Percentiles rank a stretch among this genome's conserved stretches.
Conservation (phyloP, 2,329 filamentous ascomycete genomes). For the Colletotrichum sp. region DNA sequence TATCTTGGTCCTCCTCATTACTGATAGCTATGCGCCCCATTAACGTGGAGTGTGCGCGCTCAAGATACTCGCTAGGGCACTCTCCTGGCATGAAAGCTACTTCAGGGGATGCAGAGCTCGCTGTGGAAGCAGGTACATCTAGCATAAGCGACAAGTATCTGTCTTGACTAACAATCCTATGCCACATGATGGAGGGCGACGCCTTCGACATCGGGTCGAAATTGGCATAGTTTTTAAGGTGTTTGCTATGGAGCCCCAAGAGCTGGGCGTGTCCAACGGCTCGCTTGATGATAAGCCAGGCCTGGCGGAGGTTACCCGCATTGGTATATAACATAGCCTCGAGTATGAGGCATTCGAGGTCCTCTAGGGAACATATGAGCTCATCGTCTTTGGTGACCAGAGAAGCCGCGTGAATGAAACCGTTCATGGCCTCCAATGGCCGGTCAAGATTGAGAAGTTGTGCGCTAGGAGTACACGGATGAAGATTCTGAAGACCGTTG, state of each 20-base stretch:
- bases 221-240: background rate
- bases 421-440: slow-evolving; percentile 31
- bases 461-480: slow-evolving; percentile 28
- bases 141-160: slow-evolving; percentile 42
- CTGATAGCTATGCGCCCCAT: slow-evolving; percentile 33
- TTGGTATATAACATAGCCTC: slow-evolving; percentile 43
- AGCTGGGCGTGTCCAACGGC: slow-evolving; percentile 45
- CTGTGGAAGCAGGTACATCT: slow-evolving; percentile 37
- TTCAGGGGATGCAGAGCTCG: background rate
- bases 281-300: slow-evolving; percentile 41
- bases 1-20: slow-evolving; percentile 26
- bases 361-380: slow-evolving; percentile 42
- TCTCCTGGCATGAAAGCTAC: background rate
- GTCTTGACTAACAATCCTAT: slow-evolving; percentile 39
- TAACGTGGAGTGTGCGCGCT: background rate
- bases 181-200: slow-evolving; percentile 34
- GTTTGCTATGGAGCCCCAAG: slow-evolving; percentile 40
- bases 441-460: slow-evolving; percentile 19
- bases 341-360: slow-evolving; percentile 46
- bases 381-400: slow-evolving; percentile 35
- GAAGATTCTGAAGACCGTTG: background rate
- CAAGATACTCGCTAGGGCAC: background rate
- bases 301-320: slow-evolving; percentile 42
- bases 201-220: background rate
- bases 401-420: slow-evolving; percentile 32